A percentile compares a stretch with the other conserved stretches of the same genome.
Conservation (phyloP, 768 basidiomycete genomes). For the Tulasnella sp. region DNA sequence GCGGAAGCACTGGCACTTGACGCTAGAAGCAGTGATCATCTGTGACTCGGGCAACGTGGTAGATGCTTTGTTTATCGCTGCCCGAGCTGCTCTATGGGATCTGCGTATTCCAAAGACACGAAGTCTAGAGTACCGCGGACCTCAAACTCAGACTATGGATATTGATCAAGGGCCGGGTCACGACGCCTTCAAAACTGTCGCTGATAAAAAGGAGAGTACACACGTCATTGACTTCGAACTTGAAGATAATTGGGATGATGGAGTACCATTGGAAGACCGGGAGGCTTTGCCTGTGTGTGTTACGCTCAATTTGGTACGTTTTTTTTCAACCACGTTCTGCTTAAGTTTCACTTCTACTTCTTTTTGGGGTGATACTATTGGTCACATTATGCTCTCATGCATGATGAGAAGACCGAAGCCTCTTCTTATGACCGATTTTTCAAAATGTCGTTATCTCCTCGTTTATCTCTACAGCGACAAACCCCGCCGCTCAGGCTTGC, state of each 20-base stretch:
- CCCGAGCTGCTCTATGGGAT: constrained; percentile 67
- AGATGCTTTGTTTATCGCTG: constrained; percentile 69
- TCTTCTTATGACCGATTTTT: too few relatives aligned
- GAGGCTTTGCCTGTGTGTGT: constrained; percentile 63
- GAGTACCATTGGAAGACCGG: constrained; percentile 47
- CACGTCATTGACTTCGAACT: constrained; percentile 65
- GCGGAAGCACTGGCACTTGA: constrained; percentile 62
- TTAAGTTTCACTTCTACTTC: not conserved
- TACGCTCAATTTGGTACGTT: constrained; percentile 61
- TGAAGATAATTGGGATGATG: constrained; percentile 79
- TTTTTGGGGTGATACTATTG: too few relatives aligned
- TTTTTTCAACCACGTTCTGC: not conserved
- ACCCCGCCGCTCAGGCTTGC: too few relatives aligned
- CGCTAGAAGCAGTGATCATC: constrained; percentile 62
- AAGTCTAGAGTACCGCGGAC: constrained; percentile 38
- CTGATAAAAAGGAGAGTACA: constrained; percentile 13
- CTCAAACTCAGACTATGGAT: constrained; percentile 13
- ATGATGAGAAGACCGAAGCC: too few relatives aligned
- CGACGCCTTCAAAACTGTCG: constrained; percentile 8
- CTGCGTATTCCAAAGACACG: constrained; percentile 66
- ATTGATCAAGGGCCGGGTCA: not conserved
- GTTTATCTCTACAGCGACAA: too few relatives aligned
- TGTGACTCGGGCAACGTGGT: constrained; percentile 61
- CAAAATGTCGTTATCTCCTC: too few relatives aligned
- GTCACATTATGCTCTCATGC: not conserved